Percentiles rank a stretch among this genome's conserved stretches.
These are phyloP conservation scores for Aspergillus sclerotioniger DNA, from an alignment of 495 filamentous ascomycete species.

Conservation along the genomic window DNA sequence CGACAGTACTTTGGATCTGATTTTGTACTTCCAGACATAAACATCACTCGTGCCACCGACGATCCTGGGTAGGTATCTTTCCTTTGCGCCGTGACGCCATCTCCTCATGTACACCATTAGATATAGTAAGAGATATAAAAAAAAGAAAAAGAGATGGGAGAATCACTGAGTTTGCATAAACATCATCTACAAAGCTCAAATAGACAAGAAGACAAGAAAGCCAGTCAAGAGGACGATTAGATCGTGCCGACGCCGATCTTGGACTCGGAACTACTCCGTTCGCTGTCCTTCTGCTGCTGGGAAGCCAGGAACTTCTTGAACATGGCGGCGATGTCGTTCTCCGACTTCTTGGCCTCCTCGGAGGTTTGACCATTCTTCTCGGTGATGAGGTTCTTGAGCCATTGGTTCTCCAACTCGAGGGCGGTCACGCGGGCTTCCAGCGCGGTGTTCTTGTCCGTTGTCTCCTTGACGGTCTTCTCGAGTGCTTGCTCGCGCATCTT, in stretches of 20 bases:
- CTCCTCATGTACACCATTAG: slow-evolving; percentile 11
- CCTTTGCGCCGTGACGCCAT: slow-evolving; percentile 16
- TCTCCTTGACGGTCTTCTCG: slow-evolving; percentile 86
- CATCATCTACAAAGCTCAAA: slow-evolving; percentile 6
- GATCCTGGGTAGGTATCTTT: not conserved
- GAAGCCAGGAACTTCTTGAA: slow-evolving; percentile 49
- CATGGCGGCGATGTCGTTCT: slow-evolving; percentile 47
- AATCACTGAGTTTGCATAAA: not conserved
- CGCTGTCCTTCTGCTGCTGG: slow-evolving; percentile 33
- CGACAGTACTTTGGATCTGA: not conserved
- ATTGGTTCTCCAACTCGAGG: slow-evolving; percentile 93
- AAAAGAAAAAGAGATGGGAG: slow-evolving; percentile 1
- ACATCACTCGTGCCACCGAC: slow-evolving; percentile 19
- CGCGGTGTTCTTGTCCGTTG: slow-evolving; percentile 73
- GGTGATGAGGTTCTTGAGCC: slow-evolving; percentile 88
- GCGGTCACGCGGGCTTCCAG: slow-evolving; percentile 80
- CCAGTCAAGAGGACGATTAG: not conserved
- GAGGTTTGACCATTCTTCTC: slow-evolving; percentile 72
- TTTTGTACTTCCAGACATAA: slow-evolving; percentile 8
- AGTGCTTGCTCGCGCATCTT: slow-evolving; percentile 95
- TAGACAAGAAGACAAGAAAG: slow-evolving; percentile 10
- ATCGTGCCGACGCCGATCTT: slow-evolving; percentile 41
- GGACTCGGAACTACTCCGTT: slow-evolving; percentile 36
- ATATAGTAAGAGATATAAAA: not conserved
- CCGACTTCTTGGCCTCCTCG: slow-evolving; percentile 37